Base-by-base conservation (phyloP, 371 early-diverging fungal genomes). In the Sporodiniella umbellata region DNA sequence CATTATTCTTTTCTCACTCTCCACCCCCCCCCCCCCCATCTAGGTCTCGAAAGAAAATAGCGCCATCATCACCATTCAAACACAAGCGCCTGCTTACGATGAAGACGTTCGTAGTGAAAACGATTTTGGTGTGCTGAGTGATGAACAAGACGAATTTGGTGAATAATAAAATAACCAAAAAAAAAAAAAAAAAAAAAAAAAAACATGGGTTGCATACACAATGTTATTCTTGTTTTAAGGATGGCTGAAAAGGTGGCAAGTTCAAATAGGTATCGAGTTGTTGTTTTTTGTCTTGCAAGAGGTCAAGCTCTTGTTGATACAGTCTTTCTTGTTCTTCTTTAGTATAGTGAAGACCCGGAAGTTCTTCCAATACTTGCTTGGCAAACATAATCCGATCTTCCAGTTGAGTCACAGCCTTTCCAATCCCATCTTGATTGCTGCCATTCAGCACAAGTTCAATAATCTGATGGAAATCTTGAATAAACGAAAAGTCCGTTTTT, bases 31-130 rank as follows among this genome's bases (percentile, higher is more conserved):
- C 19, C 24, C 45, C 15, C 8, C 17, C 14, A 48, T 25, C 8
- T 14, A 78, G 83, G 57, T 73, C 54, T 58, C 62, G 23, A 24
- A 80, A 66, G 31, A 56, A 22, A 25, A 67, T 46, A 80, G 86
- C 3, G 79, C 88, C 21, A 74, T 90, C n/a, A 80, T 90, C 52
- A 75, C 82, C 0, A 76, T 88, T 26, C 80, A 78, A 25, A 77
- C 85, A 23, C 68, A 57, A 22, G 80, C 84, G 19, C 89, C 90
- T 1, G 82, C 79, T 42, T 88, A 84, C 53, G 80, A 80, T 33
- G 80, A 76, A 22, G 86, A 85, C 46, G 76, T 81, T 8, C 67
- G 78, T 0, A 74, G 74, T 39, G 78, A 74, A 37, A 65, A 78
- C 46, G 78, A 78, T 42, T 78, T 78, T 62, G 78, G 78, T 11